Evolutionary conservation across 768 basidiomycete species (phyloP).

Genomic region (Holtermannia corniformis): DNA sequence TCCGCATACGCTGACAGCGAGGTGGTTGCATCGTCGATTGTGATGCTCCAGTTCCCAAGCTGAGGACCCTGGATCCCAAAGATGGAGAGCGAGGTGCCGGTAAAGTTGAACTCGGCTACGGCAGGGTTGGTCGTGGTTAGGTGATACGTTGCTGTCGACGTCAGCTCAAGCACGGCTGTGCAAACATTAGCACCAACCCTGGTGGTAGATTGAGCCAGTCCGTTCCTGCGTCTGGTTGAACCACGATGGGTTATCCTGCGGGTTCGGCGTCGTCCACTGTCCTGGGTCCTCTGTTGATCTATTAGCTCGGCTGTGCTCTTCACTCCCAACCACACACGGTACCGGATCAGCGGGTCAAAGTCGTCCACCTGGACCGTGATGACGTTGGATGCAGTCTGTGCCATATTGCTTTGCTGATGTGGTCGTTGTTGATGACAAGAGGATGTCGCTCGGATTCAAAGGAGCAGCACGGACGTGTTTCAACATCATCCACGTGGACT

Average conservation of each 20-base stretch:
- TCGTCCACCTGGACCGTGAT: constrained; percentile 37
- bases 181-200: no score
- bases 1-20: neutral
- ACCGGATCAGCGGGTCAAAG: constrained; percentile 37
- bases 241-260: constrained; percentile 32
- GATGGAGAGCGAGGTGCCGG: constrained; percentile 12
- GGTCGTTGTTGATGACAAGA: no score
- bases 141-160: constrained; percentile 36
- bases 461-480: no score
- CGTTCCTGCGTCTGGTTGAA: constrained; percentile 22
- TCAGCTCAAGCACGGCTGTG: no score
- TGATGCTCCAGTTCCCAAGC: constrained; percentile 24
- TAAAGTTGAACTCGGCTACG: constrained; percentile 35
- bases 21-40: constrained; percentile 17
- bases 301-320: neutral
- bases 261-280: constrained; percentile 38
- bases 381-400: neutral
- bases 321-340: neutral
- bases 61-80: constrained; percentile 14
- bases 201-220: constrained; percentile 33
- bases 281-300: constrained; percentile 14
- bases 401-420: no score
- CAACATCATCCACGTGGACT: no score
- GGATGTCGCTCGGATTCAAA: no score
- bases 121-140: constrained; percentile 26